These are phyloP conservation scores for Russula griseocarnosa DNA, from an alignment of 768 basidiomycete genomes.

Conservation along the genomic window DNA sequence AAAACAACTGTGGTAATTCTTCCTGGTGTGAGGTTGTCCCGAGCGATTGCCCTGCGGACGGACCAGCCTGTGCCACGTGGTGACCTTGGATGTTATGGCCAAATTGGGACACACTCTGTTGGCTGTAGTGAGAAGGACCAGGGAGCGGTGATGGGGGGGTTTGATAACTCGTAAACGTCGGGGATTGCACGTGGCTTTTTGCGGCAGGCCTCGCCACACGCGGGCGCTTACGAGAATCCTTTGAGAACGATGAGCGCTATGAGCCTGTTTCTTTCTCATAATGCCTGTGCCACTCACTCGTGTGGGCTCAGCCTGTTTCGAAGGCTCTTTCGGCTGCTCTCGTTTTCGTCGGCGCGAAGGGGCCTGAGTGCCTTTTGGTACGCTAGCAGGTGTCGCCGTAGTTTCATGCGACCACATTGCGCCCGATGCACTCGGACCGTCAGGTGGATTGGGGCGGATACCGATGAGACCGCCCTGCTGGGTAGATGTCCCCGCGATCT, in stretches of 20 bases:
- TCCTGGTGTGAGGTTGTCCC: slow-evolving; percentile 44
- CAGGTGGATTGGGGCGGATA: slow-evolving; percentile 50
- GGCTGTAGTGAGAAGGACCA: slow-evolving; percentile 17
- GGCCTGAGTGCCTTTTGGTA: slow-evolving; percentile 26
- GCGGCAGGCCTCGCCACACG: slow-evolving; percentile 21
- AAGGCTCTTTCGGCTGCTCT: slow-evolving; percentile 46
- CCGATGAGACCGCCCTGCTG: slow-evolving; percentile 42
- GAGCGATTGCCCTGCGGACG: slow-evolving; percentile 15
- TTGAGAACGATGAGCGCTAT: slow-evolving; percentile 11
- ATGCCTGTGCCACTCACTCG: slow-evolving; percentile 14
- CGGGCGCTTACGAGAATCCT: slow-evolving; percentile 28
- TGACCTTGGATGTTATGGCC: slow-evolving; percentile 15
- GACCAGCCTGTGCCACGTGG: slow-evolving; percentile 25
- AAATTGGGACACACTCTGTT: slow-evolving; percentile 18
- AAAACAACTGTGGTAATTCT: slow-evolving; percentile 72
- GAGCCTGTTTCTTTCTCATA: not conserved
- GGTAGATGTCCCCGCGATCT: slow-evolving; percentile 45
- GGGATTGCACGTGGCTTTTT: slow-evolving; percentile 27
- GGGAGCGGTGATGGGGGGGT: slow-evolving; percentile 27
- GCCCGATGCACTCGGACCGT: slow-evolving; percentile 35
- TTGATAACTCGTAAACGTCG: slow-evolving; percentile 26
- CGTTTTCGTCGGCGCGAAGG: slow-evolving; percentile 51
- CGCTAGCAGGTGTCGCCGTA: not conserved
- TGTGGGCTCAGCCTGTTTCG: slow-evolving; percentile 14
- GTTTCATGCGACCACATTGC: slow-evolving; percentile 30